Evolutionary conservation across 2,329 filamentous ascomycete species (phyloP), one percentile per base, ranked within the genome.

Genomic region (Colletotrichum sidae): DNA sequence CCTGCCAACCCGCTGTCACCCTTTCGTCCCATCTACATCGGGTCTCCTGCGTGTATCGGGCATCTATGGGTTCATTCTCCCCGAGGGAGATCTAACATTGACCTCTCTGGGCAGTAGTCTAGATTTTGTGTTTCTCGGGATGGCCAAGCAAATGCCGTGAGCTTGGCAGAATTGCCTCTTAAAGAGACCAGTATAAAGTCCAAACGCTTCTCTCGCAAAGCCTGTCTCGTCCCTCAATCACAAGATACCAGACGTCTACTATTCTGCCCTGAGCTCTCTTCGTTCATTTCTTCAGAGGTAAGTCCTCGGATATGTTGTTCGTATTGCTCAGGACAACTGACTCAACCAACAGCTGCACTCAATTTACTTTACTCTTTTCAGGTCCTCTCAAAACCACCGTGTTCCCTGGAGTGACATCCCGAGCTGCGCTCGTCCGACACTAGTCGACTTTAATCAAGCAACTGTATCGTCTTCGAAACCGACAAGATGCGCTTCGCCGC

Each of bases 401-500:
- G 35, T 47, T 55, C 74, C 69, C 71, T 72, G 70, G 66, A 71
- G 77, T 75, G 76, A 81, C 77, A 78, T 75, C 70, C 55, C 68
- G 70, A 81, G 81, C 81, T 82, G 80, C 80, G 80, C 81, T 83
- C 76, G 69, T 76, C 77, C 49, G 37, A 4, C 41, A 55, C 34
- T 74, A 73, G 74, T 75, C 49, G 56, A 44, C 57, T 50, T 61
- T 76, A 76, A 76, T 76, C 55, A 52, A 53, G 69, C 70, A 68
- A 71, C 69, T 52, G 52, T 60, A 70, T 69, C 69, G 70, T 70
- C 61, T 67, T 70, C 51, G 55, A 70, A 64, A 70, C 66, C 69
- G 60, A 74, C 80, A 84, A 79, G 69, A 86, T 86, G 83, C 83
- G 84, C 80, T 74, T 78, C 75, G 73, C 79, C 55, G 78, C 77